phyloP scores from a whole-genome alignment of 2,329 filamentous ascomycete species.

The Madurella mycetomatis region DNA sequence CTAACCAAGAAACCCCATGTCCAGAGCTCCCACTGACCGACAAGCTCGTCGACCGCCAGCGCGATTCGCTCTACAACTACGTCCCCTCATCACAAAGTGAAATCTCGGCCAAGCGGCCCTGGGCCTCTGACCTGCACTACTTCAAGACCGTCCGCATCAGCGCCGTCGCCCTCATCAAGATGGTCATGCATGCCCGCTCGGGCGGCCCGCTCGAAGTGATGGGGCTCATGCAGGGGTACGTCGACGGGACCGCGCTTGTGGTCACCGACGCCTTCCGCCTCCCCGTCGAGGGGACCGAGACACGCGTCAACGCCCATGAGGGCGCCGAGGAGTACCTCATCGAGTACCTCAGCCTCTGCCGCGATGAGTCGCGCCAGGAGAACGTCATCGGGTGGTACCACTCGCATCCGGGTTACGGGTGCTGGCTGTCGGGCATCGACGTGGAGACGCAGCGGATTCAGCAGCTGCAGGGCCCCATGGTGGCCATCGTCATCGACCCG shows the following conservation, averaged over 20 bases:
- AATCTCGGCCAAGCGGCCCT: slow-evolving; percentile 63
- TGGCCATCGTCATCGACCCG: slow-evolving; percentile 93
- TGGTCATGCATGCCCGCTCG: slow-evolving; percentile 98
- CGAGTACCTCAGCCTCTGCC: slow-evolving; percentile 70
- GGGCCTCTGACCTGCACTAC: slow-evolving; percentile 73
- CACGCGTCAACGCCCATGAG: slow-evolving; percentile 89
- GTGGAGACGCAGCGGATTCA: slow-evolving; percentile 88
- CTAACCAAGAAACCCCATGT: not conserved
- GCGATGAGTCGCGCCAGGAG: slow-evolving; percentile 74
- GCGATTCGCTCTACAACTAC: slow-evolving; percentile 90
- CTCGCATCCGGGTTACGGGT: slow-evolving; percentile 94
- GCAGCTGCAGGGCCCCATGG: slow-evolving; percentile 80
- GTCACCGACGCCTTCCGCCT: slow-evolving; percentile 92
- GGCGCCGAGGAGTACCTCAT: slow-evolving; percentile 98
- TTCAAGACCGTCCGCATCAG: slow-evolving; percentile 94
- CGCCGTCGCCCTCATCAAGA: slow-evolving; percentile 90
- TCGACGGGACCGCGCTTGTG: slow-evolving; percentile 77
- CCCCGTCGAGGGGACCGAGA: slow-evolving; percentile 97
- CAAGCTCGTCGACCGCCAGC: slow-evolving; percentile 75
- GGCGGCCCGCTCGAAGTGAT: slow-evolving; percentile 92
- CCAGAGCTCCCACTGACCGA: slow-evolving; percentile 84
- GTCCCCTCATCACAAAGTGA: slow-evolving; percentile 63
- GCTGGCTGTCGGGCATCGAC: slow-evolving; percentile 96
- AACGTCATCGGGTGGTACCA: slow-evolving; percentile 99
- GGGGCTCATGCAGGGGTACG: slow-evolving; percentile 96